These are phyloP conservation scores for Vitis labrusca DNA, from an alignment of 164 flowering plant species.

Conservation along the genomic window DNA sequence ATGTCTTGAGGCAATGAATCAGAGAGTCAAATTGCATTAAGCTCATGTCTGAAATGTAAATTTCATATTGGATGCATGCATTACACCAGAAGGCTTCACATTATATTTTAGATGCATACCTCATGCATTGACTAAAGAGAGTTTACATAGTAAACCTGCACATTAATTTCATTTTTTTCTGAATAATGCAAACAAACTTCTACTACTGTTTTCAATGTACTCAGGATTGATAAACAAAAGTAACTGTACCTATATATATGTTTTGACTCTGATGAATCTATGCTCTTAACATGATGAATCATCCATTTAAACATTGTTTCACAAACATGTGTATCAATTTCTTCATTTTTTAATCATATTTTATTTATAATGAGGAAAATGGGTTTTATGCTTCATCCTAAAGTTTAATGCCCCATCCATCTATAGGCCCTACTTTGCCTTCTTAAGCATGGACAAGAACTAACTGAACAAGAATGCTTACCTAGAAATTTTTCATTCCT, in stretches of 20 bases:
- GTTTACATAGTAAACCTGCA: not conserved
- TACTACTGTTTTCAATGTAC: not conserved
- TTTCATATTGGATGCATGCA: not conserved
- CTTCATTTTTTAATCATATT: not conserved
- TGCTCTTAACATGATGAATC: not conserved
- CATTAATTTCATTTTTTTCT: not conserved
- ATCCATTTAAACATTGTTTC: not conserved
- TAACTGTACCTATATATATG: not conserved
- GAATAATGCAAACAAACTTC: not conserved
- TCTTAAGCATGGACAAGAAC: not conserved
- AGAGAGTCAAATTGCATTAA: not conserved
- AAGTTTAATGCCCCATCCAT: not conserved
- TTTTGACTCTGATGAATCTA: no score
- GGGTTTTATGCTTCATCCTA: not conserved
- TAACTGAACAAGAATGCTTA: slow-evolving; percentile 10
- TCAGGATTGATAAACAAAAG: not conserved
- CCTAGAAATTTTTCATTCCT: slow-evolving; percentile 27
- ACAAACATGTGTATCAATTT: not conserved
- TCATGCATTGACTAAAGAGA: not conserved
- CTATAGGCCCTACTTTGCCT: not conserved
- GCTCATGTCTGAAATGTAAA: not conserved
- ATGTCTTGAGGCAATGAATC: not conserved
- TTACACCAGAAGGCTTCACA: not conserved
- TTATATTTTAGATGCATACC: not conserved
- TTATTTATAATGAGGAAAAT: not conserved